These are phyloP conservation scores for Colletotrichum sp. DNA, from an alignment of 2,329 filamentous ascomycete genomes.

Conservation along the genomic window DNA sequence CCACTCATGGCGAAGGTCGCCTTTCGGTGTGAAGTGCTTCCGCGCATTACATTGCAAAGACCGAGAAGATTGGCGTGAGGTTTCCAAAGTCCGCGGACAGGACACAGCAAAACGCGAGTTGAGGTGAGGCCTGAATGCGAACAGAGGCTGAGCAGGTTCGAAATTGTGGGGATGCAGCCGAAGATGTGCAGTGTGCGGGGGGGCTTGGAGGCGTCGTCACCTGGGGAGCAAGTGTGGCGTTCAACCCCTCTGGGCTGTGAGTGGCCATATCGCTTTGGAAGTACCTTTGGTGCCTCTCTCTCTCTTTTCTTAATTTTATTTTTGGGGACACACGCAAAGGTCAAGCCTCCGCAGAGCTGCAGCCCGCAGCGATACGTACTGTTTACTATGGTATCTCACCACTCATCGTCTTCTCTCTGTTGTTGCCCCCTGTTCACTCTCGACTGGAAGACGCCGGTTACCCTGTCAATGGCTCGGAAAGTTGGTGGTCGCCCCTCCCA, in stretches of 20 bases:
- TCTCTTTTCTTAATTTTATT: slow-evolving; percentile 1
- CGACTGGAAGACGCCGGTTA: slow-evolving; percentile 11
- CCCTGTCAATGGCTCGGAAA: slow-evolving; percentile 15
- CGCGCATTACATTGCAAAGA: not conserved
- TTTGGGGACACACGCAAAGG: slow-evolving; percentile 5
- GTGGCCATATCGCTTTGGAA: not conserved
- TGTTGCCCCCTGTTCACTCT: not conserved
- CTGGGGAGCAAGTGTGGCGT: slow-evolving; percentile 13
- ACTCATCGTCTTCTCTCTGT: not conserved
- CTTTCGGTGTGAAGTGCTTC: not conserved
- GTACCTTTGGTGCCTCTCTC: not conserved
- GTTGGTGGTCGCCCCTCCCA: not conserved
- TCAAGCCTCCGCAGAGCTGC: not conserved
- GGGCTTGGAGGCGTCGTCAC: slow-evolving; percentile 15
- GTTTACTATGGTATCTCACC: not conserved
- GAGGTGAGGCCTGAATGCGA: not conserved
- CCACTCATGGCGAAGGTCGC: not conserved
- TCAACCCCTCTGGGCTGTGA: not conserved
- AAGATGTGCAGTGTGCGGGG: not conserved
- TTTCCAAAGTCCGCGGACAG: not conserved
- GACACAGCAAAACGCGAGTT: not conserved
- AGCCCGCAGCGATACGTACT: not conserved
- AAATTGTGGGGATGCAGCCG: not conserved
- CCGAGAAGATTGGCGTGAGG: not conserved
- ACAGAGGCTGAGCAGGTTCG: slow-evolving; percentile 7